A percentile compares a stretch with the other conserved stretches of the same genome.
Evolutionary conservation across 805 yeast species (phyloP).

Genomic region (Saccharomycopsis amapae): DNA sequence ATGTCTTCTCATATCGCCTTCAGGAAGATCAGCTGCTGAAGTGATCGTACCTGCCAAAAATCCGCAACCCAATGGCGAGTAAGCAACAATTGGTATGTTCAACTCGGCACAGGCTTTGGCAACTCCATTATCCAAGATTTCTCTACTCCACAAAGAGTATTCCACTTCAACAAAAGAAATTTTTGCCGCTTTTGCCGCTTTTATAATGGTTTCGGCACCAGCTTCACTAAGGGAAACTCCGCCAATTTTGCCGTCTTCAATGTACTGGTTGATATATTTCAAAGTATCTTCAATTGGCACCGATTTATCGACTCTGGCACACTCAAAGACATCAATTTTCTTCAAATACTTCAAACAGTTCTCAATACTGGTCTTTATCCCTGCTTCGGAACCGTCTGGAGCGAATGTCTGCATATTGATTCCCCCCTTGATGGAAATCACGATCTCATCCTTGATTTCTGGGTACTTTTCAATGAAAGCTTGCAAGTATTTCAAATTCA

Average conservation of each 20-base stretch:
- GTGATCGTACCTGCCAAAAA: conserved; percentile 58
- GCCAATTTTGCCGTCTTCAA: conserved; percentile 57
- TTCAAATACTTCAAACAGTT: conserved; percentile 36
- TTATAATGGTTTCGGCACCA: conserved; percentile 49
- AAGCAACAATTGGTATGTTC: conserved; percentile 63
- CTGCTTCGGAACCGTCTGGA: conserved; percentile 49
- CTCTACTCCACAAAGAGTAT: conserved; percentile 62
- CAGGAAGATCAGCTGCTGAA: conserved; percentile 40
- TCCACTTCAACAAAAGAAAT: conserved; percentile 73
- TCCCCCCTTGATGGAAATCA: conserved; percentile 66
- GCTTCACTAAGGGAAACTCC: conserved; percentile 75
- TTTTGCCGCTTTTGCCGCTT: conserved; percentile 50
- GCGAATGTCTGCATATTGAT: conserved; percentile 29
- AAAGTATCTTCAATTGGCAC: conserved; percentile 56
- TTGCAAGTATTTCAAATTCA: conserved; percentile 49
- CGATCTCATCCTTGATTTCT: conserved; percentile 46
- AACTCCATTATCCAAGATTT: conserved; percentile 55
- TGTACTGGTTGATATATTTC: conserved; percentile 46
- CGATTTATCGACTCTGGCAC: conserved; percentile 58
- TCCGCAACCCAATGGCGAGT: conserved; percentile 82
- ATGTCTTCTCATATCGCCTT: conserved; percentile 45
- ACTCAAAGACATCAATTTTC: conserved; percentile 52
- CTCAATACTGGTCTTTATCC: conserved; percentile 43
- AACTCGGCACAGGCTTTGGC: conserved; percentile 50
- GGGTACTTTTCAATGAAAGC: conserved; percentile 55